These are phyloP conservation scores for Eucalyptus caleyi DNA, from an alignment of 345 rosid species.

Conservation along the genomic window DNA sequence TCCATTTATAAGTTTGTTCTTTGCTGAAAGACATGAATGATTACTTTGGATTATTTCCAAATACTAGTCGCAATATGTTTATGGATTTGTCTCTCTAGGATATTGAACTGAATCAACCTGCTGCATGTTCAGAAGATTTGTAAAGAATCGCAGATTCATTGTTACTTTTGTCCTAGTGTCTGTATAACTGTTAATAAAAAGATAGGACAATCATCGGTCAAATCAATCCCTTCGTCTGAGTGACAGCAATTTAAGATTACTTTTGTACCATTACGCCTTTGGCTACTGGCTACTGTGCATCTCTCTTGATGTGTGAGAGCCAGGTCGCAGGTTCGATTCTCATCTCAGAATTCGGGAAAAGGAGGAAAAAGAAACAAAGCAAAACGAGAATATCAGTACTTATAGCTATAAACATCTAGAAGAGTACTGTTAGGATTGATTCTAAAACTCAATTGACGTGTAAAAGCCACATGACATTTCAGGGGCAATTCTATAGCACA, in stretches of 20 bases:
- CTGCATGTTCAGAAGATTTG: too few species aligned
- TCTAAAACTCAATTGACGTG: neutral
- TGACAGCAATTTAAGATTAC: too few species aligned
- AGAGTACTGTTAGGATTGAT: neutral
- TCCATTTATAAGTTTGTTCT: neutral
- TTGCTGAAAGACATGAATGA: neutral
- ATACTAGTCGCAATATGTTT: neutral
- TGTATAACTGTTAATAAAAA: neutral
- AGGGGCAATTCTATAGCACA: neutral
- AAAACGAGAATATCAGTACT: neutral
- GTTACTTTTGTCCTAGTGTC: neutral
- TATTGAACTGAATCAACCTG: neutral
- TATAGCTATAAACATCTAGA: neutral
- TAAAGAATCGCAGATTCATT: neutral
- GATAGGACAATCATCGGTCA: neutral
- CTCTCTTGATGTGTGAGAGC: neutral
- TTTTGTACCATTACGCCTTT: too few species aligned
- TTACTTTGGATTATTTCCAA: neutral
- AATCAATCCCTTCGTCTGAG: too few species aligned
- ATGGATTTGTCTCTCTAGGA: neutral
- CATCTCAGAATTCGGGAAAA: neutral
- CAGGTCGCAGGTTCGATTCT: neutral
- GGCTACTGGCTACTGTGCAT: too few species aligned
- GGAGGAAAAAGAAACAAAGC: neutral
- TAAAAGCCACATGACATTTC: neutral